Percentiles rank a stretch among this genome's conserved stretches.
Conservation (phyloP, 441 rosid genomes). For the Cnidoscolus chayamansa region DNA sequence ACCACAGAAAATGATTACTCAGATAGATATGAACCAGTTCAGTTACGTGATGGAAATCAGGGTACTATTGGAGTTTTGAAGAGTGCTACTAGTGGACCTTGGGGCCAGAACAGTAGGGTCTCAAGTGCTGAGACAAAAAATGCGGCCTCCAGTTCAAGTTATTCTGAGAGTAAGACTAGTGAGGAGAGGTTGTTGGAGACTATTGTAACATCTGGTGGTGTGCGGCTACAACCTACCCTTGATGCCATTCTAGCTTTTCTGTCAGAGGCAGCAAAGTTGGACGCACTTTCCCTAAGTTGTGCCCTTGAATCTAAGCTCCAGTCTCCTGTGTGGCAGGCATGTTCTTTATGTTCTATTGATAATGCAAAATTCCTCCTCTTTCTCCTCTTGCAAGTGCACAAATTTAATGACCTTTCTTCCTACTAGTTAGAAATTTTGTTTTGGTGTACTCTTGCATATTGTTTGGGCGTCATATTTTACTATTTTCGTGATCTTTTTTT, state of each 20-base stretch:
- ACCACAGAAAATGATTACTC: constrained; percentile 63
- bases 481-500: background rate
- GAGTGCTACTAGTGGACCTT: constrained; percentile 49
- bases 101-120: constrained; percentile 53
- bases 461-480: background rate
- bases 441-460: background rate
- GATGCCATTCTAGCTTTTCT: constrained; percentile 87
- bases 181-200: constrained; percentile 92
- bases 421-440: background rate
- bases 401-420: background rate
- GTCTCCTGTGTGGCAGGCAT: constrained; percentile 93
- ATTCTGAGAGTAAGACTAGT: constrained; percentile 60
- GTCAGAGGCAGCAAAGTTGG: constrained; percentile 77
- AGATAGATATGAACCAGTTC: constrained; percentile 73
- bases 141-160: constrained; percentile 55
- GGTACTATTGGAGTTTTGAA: constrained; percentile 46
- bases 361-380: constrained; percentile 12
- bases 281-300: constrained; percentile 61
- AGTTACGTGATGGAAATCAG: constrained; percentile 43
- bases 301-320: constrained; percentile 84
- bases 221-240: constrained; percentile 92
- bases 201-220: constrained; percentile 89
- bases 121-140: constrained; percentile 32
- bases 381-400: background rate
- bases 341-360: constrained; percentile 22